Evolutionary conservation across 352 stramenopile genomes (phyloP), one percentile per base, ranked within the genome.

Genomic region (Phytophthora cactorum): DNA sequence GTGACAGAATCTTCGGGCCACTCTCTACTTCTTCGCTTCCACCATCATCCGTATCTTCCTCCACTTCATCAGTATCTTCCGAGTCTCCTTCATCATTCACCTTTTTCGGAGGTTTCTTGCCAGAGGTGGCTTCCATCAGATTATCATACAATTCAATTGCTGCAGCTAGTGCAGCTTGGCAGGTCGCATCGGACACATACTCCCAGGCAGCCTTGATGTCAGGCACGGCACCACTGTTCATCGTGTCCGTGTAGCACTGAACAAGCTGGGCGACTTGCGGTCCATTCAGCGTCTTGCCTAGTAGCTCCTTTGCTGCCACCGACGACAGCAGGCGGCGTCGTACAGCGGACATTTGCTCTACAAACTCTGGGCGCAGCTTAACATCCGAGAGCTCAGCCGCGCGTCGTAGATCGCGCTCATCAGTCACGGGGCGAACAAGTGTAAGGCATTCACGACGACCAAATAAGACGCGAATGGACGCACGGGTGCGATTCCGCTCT

Each of bases 151-250:
- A 53, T 17, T 83, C 76, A 15, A 86, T 75, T 2, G 88, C 82
- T 52, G 69, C 71, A 28, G 78, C 57, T 43, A 89, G 68, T 28
- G 86, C 86, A 8, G 77, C 74, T 54, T 91, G 81, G 28, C 84
- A 93, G 5, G 88, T 93, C 28, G 85, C 86, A 53, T 95, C 86
- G 4, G 81, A 86, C 12, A 95, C 88, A 38, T 94, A 95, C 60
- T 88, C 80, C 86, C 86, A 95, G 12, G 86, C 88, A 36, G 86
- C 84, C 55, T 91, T 92, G 34, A 95, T 93, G 54, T 93, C 83
- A n/a, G 88, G 86, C 5, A 95, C 72, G 2, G 79, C 73, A 3
- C 86, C 86, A 56, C 76, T 93, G 49, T 89, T 95, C 77, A 95
- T 89, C 4, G 86, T 93, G 12, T 85, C 72, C 0, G 82, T 89